Evolutionary conservation across 495 filamentous ascomycete species (phyloP).

Genomic region (Tuber indicum): DNA sequence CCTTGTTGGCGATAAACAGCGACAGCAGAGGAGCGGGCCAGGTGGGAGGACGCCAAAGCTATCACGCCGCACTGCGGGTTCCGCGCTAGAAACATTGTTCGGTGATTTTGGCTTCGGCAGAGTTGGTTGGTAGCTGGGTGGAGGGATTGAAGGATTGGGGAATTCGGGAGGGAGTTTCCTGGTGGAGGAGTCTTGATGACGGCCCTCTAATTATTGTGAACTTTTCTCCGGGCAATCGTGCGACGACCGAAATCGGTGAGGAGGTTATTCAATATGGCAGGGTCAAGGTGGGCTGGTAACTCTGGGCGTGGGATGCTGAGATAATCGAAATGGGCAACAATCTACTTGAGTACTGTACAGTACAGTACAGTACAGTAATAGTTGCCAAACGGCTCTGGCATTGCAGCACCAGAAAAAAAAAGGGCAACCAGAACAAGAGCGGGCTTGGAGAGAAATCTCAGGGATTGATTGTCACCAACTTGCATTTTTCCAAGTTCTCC

Average conservation of each 20-base stretch:
- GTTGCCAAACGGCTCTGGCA: constrained; percentile 8
- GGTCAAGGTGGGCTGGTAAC: not conserved
- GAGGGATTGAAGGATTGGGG: not conserved
- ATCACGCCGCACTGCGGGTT: constrained; percentile 9
- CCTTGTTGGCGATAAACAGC: constrained; percentile 7
- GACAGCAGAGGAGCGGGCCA: constrained; percentile 16
- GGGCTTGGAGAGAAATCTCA: not conserved
- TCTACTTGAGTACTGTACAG: not conserved
- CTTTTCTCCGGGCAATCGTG: constrained; percentile 7
- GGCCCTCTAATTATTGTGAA: constrained; percentile 14
- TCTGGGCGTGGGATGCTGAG: constrained; percentile 20
- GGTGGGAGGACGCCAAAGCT: constrained; percentile 9
- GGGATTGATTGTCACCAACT: not conserved
- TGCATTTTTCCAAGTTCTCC: not conserved
- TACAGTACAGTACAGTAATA: no score
- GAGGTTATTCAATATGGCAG: constrained; percentile 10
- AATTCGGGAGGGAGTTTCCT: not conserved
- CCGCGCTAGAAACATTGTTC: constrained; percentile 32
- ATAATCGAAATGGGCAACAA: constrained; percentile 18
- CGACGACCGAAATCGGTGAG: constrained; percentile 11
- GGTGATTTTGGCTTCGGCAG: not conserved
- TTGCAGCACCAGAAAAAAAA: not conserved
- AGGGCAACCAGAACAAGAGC: not conserved
- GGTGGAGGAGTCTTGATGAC: constrained; percentile 11
- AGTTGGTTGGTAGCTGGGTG: constrained; percentile 2